These are phyloP conservation scores for Alternaria burnsii DNA, from an alignment of 2,329 filamentous ascomycete species.

Conservation along the genomic window DNA sequence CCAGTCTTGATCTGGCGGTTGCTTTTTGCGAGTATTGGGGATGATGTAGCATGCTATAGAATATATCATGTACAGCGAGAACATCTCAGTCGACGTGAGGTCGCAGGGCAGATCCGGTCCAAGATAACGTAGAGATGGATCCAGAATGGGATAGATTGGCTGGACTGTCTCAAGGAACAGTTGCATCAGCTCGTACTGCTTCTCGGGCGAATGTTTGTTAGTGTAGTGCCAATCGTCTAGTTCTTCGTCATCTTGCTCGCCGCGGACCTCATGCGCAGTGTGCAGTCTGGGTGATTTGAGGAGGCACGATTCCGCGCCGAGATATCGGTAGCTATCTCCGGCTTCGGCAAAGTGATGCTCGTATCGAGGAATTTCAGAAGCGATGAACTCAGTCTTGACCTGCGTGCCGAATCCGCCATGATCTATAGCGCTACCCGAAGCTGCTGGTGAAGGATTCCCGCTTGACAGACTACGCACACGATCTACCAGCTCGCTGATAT, in stretches of 20 bases:
- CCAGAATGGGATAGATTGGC: conserved; percentile 43
- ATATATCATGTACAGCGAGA: conserved; percentile 49
- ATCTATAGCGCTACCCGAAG: conserved; percentile 25
- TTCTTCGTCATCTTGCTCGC: conserved; percentile 28
- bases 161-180: conserved; percentile 41
- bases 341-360: conserved; percentile 49
- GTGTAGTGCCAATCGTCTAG: conserved; percentile 37
- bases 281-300: conserved; percentile 43
- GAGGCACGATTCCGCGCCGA: conserved; percentile 46
- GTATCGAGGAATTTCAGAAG: conserved; percentile 29
- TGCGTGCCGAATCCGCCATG: conserved; percentile 12
- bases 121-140: conserved; percentile 39
- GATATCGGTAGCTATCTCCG: conserved; percentile 45
- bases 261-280: conserved; percentile 21
- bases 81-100: conserved; percentile 37
- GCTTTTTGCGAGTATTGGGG: conserved; percentile 36
- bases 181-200: conserved; percentile 41
- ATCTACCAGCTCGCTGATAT: conserved; percentile 47
- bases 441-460: conserved; percentile 29
- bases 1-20: conserved; percentile 31
- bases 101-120: conserved; percentile 30
- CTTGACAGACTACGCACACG: conserved; percentile 43
- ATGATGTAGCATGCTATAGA: conserved; percentile 47
- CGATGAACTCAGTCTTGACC: conserved; percentile 24
- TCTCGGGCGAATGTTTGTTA: conserved; percentile 35